Conservation (phyloP, 768 basidiomycete species). For the Fibroporia radiculosa region DNA sequence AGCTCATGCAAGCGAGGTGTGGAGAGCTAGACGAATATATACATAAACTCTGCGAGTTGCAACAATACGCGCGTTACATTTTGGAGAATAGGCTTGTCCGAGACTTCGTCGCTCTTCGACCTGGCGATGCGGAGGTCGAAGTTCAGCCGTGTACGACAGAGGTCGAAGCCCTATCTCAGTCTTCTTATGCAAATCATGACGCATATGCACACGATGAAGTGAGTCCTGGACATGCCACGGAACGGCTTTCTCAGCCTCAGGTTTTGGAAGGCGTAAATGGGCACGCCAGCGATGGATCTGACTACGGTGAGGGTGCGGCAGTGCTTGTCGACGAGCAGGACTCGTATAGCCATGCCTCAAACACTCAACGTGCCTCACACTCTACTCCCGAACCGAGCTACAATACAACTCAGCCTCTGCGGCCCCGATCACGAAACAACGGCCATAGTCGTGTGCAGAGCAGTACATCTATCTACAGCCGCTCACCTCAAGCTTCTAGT, state of each 20-base stretch:
- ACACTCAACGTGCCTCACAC: background rate
- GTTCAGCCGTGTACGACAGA: constrained; percentile 52
- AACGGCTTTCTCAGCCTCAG: constrained; percentile 41
- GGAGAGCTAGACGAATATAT: constrained; percentile 88
- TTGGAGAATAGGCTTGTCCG: constrained; percentile 75
- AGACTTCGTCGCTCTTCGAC: constrained; percentile 74
- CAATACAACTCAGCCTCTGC: constrained; percentile 6
- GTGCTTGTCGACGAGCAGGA: constrained; percentile 9
- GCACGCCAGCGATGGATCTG: constrained; percentile 55
- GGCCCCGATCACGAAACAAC: constrained; percentile 3
- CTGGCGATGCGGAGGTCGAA: constrained; percentile 76
- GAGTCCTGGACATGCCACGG: constrained; percentile 30
- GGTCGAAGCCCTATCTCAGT: constrained; percentile 42
- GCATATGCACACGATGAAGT: constrained; percentile 16
- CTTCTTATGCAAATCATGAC: constrained; percentile 1
- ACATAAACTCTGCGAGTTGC: constrained; percentile 67
- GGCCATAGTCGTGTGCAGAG: constrained; percentile 14
- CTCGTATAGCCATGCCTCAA: constrained; percentile 10
- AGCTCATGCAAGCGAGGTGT: constrained; percentile 71
- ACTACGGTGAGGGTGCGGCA: constrained; percentile 28
- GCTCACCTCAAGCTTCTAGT: constrained; percentile 6
- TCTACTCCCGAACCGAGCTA: background rate
- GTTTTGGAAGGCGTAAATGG: constrained; percentile 37
- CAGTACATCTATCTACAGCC: constrained; percentile 10
- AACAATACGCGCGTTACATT: constrained; percentile 67